Evolutionary conservation across 345 rosid species (phyloP).

Genomic region (Rhizophora mangle): DNA sequence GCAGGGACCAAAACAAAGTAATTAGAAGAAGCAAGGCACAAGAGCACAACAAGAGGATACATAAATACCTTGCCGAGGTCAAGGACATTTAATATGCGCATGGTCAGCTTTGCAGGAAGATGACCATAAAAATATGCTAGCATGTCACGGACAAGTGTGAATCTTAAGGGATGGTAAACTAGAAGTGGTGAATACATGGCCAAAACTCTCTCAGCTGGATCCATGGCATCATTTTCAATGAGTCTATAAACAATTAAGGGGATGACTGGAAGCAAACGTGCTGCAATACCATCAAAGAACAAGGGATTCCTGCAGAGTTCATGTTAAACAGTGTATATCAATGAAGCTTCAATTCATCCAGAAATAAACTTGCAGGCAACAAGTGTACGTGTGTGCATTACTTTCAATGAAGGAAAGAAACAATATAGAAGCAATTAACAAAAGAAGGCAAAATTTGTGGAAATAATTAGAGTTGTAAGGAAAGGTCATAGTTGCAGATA

Average conservation of each 20-base stretch:
- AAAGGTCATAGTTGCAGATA: too few species aligned
- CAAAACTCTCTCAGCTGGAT: constrained; percentile 70
- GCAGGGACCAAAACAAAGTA: neutral
- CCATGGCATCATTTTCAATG: constrained; percentile 84
- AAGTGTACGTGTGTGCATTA: too few species aligned
- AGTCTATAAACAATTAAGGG: constrained; percentile 90
- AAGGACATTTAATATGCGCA: constrained; percentile 70
- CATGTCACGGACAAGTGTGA: constrained; percentile 92
- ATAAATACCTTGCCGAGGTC: constrained; percentile 76
- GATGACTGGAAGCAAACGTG: constrained; percentile 87
- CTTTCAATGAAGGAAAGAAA: too few species aligned
- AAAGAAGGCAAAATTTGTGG: too few species aligned
- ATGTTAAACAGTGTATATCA: constrained; percentile 16
- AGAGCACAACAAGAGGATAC: neutral
- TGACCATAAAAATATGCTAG: constrained; percentile 95
- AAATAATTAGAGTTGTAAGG: too few species aligned
- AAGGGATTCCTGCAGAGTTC: constrained; percentile 71
- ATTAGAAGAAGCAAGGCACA: neutral
- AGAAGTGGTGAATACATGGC: constrained; percentile 54
- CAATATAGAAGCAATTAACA: too few species aligned
- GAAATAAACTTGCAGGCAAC: neutral
- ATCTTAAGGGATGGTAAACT: constrained; percentile 82
- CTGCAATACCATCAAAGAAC: constrained; percentile 92
- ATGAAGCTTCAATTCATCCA: constrained; percentile 1
- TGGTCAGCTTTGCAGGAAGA: constrained; percentile 74